Conservation (phyloP, 2,329 filamentous ascomycete species). For the Colletotrichum trifolii region DNA sequence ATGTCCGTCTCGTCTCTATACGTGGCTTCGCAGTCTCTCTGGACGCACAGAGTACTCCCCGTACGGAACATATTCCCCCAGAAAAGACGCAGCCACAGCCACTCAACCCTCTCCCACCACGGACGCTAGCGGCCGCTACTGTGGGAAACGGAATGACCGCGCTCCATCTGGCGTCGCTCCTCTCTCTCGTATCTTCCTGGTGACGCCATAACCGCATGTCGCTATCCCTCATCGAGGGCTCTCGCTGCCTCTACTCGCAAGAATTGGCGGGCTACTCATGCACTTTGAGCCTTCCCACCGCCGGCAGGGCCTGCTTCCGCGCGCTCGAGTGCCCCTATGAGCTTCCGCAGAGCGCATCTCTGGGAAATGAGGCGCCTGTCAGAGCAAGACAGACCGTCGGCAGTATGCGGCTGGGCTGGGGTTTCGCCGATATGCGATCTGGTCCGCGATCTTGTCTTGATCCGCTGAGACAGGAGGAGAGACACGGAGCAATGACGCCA, state of each 20-base stretch:
- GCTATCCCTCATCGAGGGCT: conserved; percentile 30
- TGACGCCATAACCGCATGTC: conserved; percentile 36
- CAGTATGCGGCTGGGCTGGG: conserved; percentile 1
- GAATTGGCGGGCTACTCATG: conserved; percentile 16
- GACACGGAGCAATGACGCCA: conserved; percentile 26
- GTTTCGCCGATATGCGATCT: conserved; percentile 34
- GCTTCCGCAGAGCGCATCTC: not conserved
- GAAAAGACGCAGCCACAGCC: conserved; percentile 29
- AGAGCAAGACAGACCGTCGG: no score
- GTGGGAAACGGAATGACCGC: conserved; percentile 37
- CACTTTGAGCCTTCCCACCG: conserved; percentile 14
- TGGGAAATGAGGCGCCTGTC: conserved; percentile 27
- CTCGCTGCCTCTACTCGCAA: conserved; percentile 1
- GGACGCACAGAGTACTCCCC: not conserved
- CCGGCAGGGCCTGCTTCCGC: conserved; percentile 23
- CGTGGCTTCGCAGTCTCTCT: not conserved
- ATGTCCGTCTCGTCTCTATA: conserved; percentile 4
- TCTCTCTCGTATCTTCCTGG: conserved; percentile 35
- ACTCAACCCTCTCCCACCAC: conserved; percentile 24
- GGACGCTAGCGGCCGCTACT: conserved; percentile 35
- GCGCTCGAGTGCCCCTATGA: not conserved
- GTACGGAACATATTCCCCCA: conserved; percentile 23
- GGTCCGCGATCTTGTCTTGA: conserved; percentile 29
- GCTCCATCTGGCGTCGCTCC: conserved; percentile 35
- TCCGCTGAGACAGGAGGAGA: conserved; percentile 35